A percentile compares a stretch with the other conserved stretches of the same genome.
Conservation (phyloP, 2,329 filamentous ascomycete species). For the Dendrostoma leiphaemia region DNA sequence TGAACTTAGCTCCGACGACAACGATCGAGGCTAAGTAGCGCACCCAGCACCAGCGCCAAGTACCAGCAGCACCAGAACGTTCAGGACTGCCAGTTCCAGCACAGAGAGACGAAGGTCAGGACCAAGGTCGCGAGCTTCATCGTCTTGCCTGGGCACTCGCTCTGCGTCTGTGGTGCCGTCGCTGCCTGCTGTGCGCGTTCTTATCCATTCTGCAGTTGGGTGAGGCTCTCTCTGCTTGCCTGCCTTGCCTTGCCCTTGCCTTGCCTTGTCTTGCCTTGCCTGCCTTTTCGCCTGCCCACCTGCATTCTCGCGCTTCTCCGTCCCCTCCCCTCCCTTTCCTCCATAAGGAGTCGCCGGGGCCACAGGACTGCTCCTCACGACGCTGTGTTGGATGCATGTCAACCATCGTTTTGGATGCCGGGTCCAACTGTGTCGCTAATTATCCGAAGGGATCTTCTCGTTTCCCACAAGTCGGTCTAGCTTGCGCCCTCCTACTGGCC, state of each 20-base stretch:
- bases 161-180: no score
- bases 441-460: slow-evolving; percentile 3
- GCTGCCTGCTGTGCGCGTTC: no score
- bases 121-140: no score
- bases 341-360: background rate
- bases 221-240: no score
- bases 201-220: no score
- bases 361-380: background rate
- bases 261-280: background rate
- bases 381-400: background rate
- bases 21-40: no score
- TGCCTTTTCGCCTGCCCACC: background rate
- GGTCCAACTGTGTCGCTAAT: slow-evolving; percentile 1
- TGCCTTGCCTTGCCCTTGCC: no score
- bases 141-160: no score
- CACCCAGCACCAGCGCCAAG: background rate
- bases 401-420: background rate
- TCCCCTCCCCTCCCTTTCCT: background rate
- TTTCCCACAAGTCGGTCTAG: slow-evolving; percentile 4
- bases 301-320: background rate
- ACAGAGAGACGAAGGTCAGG: no score
- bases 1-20: no score
- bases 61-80: background rate
- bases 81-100: no score
- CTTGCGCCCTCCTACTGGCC: background rate